These are phyloP conservation scores for Pseudocercospora cruenta DNA, from an alignment of 2,329 filamentous ascomycete genomes.

Conservation along the genomic window DNA sequence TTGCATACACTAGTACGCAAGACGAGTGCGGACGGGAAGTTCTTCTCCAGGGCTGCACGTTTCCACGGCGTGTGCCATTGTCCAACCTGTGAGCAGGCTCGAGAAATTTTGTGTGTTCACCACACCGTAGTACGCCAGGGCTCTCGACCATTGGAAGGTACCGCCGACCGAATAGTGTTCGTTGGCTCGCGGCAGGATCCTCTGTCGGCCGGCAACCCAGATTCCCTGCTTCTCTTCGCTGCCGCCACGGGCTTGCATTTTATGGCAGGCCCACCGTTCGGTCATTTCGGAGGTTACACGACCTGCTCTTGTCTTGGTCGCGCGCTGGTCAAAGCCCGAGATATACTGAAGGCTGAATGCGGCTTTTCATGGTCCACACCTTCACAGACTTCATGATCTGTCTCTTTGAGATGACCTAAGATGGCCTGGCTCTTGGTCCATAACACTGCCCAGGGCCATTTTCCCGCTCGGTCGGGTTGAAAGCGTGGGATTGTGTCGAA, in stretches of 20 bases:
- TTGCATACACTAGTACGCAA: background rate
- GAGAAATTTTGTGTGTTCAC: background rate
- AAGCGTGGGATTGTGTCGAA: background rate
- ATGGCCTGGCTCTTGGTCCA: background rate
- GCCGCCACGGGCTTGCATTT: background rate
- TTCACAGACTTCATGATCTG: background rate
- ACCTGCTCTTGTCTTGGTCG: background rate
- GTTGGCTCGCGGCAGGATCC: background rate
- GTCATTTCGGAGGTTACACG: background rate
- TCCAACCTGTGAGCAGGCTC: background rate
- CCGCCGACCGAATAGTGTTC: background rate
- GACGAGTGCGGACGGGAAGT: background rate
- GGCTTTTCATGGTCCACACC: background rate
- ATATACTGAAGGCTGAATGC: background rate
- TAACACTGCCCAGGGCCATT: background rate
- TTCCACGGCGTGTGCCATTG: background rate
- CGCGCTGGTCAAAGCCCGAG: background rate
- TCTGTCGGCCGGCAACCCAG: background rate
- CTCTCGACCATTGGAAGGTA: background rate
- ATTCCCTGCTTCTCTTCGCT: background rate
- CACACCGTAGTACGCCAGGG: background rate
- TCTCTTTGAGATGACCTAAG: background rate
- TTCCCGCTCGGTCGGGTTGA: background rate
- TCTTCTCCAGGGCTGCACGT: background rate
- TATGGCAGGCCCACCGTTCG: background rate